phyloP scores from a whole-genome alignment of 768 basidiomycete genomes.

The Aureoboletus auriporus region DNA sequence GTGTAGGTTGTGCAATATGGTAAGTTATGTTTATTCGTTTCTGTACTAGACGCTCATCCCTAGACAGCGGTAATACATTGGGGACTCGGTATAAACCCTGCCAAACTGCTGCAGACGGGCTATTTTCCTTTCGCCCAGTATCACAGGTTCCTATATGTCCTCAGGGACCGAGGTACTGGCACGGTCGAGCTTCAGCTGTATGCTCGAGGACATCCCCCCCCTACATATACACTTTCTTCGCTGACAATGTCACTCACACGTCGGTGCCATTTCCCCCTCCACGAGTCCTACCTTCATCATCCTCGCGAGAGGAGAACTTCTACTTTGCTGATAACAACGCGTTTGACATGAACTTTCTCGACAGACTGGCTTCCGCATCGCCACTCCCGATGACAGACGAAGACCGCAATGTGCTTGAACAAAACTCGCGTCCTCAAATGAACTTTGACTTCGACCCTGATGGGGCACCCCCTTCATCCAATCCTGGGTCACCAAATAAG shows the following conservation, averaged over 20 bases:
- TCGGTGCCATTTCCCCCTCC: constrained; percentile 7
- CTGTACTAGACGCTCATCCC: constrained; percentile 8
- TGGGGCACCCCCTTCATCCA: constrained; percentile 34
- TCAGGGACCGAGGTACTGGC: constrained; percentile 43
- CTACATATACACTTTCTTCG: constrained; percentile 46
- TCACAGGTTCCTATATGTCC: constrained; percentile 30
- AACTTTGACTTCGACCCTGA: constrained; percentile 39
- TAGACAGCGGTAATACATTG: constrained; percentile 56
- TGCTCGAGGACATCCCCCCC: constrained; percentile 15
- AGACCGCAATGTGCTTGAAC: constrained; percentile 20
- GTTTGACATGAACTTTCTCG: constrained; percentile 38
- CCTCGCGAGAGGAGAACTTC: constrained; percentile 17
- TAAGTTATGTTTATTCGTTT: constrained; percentile 19
- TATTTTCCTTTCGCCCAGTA: constrained; percentile 26
- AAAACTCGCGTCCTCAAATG: constrained; percentile 7
- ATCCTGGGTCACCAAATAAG: constrained; percentile 45
- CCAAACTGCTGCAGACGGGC: constrained; percentile 48
- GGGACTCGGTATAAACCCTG: constrained; percentile 63
- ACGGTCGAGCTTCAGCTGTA: constrained; percentile 19
- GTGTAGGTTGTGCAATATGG: constrained; percentile 64
- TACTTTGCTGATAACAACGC: constrained; percentile 18
- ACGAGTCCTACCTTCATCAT: not conserved
- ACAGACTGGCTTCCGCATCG: constrained; percentile 35
- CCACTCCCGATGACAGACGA: constrained; percentile 34
- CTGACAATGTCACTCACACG: constrained; percentile 38